Conservation (phyloP, 208 protist genomes). For the Trypanosoma congolense region DNA sequence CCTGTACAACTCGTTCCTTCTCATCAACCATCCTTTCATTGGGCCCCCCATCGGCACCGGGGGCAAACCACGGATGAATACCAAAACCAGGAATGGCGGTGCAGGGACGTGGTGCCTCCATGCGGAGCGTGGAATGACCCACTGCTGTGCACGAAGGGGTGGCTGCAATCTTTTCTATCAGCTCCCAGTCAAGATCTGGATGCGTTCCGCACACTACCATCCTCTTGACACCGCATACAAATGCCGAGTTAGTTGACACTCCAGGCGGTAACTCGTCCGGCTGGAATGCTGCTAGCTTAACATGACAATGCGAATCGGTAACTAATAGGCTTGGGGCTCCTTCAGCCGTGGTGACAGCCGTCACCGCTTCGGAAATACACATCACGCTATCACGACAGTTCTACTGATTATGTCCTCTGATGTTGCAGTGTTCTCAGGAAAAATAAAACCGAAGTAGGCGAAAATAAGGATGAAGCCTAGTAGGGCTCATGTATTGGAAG, state of each 20-base stretch:
- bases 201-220: slow-evolving; percentile 73
- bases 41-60: background rate
- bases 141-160: background rate
- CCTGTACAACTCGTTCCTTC: background rate
- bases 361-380: too few relatives aligned
- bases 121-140: background rate
- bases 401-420: too few relatives aligned
- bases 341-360: background rate
- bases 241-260: background rate
- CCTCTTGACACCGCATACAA: slow-evolving; percentile 5
- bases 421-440: too few relatives aligned
- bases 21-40: background rate
- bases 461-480: too few relatives aligned
- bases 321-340: background rate
- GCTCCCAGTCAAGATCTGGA: slow-evolving; percentile 61
- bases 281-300: slow-evolving; percentile 5
- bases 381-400: too few relatives aligned
- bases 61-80: slow-evolving; percentile 73
- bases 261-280: background rate
- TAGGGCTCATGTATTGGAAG: too few relatives aligned
- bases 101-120: background rate
- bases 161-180: slow-evolving; percentile 8
- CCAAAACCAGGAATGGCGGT: slow-evolving; percentile 51
- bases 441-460: too few relatives aligned
- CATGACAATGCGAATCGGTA: slow-evolving; percentile 42